These are phyloP conservation scores for Saccharomyces hybrid DNA, from an alignment of 1,139 yeast genomes.

Conservation along the genomic window DNA sequence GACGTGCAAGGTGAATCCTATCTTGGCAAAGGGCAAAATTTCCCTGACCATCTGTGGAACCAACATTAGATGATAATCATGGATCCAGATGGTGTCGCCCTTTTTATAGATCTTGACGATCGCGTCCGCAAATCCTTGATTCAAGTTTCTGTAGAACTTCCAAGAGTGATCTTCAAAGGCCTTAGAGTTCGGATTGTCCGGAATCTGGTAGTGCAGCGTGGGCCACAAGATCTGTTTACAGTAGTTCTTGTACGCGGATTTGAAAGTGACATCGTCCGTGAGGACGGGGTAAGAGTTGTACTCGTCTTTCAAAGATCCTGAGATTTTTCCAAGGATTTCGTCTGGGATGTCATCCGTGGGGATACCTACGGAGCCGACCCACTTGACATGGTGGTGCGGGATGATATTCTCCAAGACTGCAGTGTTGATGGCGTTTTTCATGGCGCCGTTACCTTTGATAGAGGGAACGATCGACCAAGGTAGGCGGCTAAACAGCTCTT, in stretches of 20 bases:
- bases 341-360: constrained; percentile 77
- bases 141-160: constrained; percentile 71
- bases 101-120: constrained; percentile 58
- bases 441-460: constrained; percentile 81
- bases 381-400: constrained; percentile 41
- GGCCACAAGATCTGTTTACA: constrained; percentile 97
- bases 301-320: constrained; percentile 39
- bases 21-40: constrained; percentile 70
- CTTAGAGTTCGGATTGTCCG: constrained; percentile 88
- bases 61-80: constrained; percentile 84
- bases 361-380: constrained; percentile 90
- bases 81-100: constrained; percentile 80
- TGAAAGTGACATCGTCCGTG: constrained; percentile 70
- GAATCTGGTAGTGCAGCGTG: constrained; percentile 90
- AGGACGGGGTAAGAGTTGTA: constrained; percentile 60
- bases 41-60: constrained; percentile 82
- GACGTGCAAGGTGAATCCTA: constrained; percentile 87
- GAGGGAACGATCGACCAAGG: constrained; percentile 70
- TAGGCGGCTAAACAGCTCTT: constrained; percentile 58
- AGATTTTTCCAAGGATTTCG: constrained; percentile 44
- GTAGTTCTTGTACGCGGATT: constrained; percentile 83
- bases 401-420: constrained; percentile 45
- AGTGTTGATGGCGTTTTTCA: constrained; percentile 73
- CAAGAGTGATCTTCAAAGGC: constrained; percentile 95
- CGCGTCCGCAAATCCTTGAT: constrained; percentile 73